phyloP scores from a whole-genome alignment of 2,329 filamentous ascomycete species.

The Corniculantispora saksenae region DNA sequence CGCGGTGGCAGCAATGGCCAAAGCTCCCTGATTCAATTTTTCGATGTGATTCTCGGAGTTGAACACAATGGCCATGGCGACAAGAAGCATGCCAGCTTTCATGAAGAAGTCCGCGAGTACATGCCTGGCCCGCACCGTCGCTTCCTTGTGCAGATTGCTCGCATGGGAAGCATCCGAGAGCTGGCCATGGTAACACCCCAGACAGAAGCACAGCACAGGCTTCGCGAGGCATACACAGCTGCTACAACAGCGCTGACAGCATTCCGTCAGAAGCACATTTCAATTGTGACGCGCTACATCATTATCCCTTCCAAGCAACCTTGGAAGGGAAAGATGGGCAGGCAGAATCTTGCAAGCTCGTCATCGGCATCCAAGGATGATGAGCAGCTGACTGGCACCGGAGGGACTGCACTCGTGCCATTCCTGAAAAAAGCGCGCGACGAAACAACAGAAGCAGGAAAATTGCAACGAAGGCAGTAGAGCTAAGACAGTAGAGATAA shows the following conservation, averaged over 20 bases:
- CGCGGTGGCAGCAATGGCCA: slow-evolving; percentile 94
- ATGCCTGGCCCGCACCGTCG: slow-evolving; percentile 84
- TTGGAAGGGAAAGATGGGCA: slow-evolving; percentile 28
- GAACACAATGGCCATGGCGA: slow-evolving; percentile 62
- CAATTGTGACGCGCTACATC: slow-evolving; percentile 89
- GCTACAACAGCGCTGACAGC: slow-evolving; percentile 74
- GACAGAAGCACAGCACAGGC: slow-evolving; percentile 50
- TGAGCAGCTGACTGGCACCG: slow-evolving; percentile 72
- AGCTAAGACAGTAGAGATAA: background rate
- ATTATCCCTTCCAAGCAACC: slow-evolving; percentile 68
- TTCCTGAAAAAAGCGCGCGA: slow-evolving; percentile 89
- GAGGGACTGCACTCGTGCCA: slow-evolving; percentile 82
- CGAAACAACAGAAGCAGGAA: slow-evolving; percentile 62
- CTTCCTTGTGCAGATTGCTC: slow-evolving; percentile 72
- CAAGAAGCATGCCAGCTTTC: slow-evolving; percentile 42
- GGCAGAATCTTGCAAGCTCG: slow-evolving; percentile 47
- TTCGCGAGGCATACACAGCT: slow-evolving; percentile 61
- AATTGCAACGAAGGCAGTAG: slow-evolving; percentile 27
- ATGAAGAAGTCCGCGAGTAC: slow-evolving; percentile 76
- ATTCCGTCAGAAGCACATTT: slow-evolving; percentile 83
- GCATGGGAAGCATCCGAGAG: slow-evolving; percentile 72
- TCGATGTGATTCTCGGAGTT: slow-evolving; percentile 82
- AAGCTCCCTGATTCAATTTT: slow-evolving; percentile 88
- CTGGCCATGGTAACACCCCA: slow-evolving; percentile 59
- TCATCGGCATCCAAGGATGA: slow-evolving; percentile 37